phyloP scores from a whole-genome alignment of 1,139 yeast genomes.

The Candida anutae region DNA sequence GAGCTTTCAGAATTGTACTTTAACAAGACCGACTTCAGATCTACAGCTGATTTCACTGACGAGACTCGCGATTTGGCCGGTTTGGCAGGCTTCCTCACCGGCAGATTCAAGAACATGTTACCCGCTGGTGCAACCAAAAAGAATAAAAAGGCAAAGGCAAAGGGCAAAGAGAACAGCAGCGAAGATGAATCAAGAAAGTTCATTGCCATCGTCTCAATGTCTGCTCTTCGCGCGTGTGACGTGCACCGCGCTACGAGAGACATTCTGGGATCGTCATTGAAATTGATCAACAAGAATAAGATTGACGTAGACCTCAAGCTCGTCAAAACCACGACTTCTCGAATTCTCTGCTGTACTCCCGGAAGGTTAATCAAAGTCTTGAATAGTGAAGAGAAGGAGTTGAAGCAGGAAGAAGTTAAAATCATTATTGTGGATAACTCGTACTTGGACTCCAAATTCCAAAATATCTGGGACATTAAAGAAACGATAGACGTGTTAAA shows the following conservation, averaged over 20 bases:
- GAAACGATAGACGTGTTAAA: conserved; percentile 39
- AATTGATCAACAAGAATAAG: conserved; percentile 61
- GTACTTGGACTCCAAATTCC: conserved; percentile 55
- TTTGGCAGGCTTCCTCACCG: conserved; percentile 35
- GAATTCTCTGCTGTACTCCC: conserved; percentile 59
- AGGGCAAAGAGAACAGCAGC: conserved; percentile 7
- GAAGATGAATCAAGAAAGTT: conserved; percentile 29
- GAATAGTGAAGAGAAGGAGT: conserved; percentile 27
- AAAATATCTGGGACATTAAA: conserved; percentile 54
- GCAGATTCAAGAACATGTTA: conserved; percentile 37
- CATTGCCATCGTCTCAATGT: conserved; percentile 54
- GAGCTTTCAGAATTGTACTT: conserved; percentile 56
- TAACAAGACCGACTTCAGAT: conserved; percentile 39
- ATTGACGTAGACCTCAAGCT: conserved; percentile 49
- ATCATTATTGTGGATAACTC: conserved; percentile 58
- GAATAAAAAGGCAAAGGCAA: conserved; percentile 17
- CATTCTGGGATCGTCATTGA: conserved; percentile 50
- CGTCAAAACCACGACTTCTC: conserved; percentile 39
- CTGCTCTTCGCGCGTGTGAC: conserved; percentile 71
- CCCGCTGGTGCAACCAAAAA: conserved; percentile 18
- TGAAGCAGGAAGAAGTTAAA: conserved; percentile 41
- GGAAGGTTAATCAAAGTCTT: conserved; percentile 51
- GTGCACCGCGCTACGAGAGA: conserved; percentile 53
- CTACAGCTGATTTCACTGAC: conserved; percentile 39
- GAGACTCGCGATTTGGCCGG: conserved; percentile 42